Evolutionary conservation across 148 eudicot species (phyloP).

Genomic region (Vaccinium darrowii): DNA sequence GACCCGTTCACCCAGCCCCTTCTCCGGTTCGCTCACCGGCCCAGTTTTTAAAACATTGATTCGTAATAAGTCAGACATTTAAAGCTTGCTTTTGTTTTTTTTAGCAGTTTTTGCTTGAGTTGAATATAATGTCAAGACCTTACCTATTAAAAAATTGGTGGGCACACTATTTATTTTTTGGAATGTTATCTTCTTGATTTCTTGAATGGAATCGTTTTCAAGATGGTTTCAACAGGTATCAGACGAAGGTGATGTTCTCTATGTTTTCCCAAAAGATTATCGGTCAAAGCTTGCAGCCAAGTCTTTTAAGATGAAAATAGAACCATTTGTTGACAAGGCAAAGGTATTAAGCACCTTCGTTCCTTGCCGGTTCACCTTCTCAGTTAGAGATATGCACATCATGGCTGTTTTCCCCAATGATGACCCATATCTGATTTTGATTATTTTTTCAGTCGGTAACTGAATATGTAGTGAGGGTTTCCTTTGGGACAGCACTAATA

Average conservation of each 20-base stretch:
- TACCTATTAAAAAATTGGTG: not conserved
- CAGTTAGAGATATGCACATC: not conserved
- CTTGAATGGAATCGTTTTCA: constrained; percentile 25
- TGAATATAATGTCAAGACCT: not conserved
- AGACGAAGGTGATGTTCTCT: constrained; percentile 90
- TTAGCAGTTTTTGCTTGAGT: constrained; percentile 1
- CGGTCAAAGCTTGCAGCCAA: constrained; percentile 83
- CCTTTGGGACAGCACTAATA: constrained; percentile 89
- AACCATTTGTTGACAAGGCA: constrained; percentile 77
- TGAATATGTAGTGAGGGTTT: constrained; percentile 85
- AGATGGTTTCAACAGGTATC: constrained; percentile 61
- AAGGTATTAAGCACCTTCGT: constrained; percentile 54
- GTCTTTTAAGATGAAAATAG: constrained; percentile 81
- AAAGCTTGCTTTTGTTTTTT: not conserved
- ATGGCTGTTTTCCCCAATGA: not conserved
- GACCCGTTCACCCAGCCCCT: no score
- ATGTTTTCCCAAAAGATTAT: constrained; percentile 82
- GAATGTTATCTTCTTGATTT: constrained; percentile 19
- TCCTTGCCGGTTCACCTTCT: constrained; percentile 3
- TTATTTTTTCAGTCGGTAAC: constrained; percentile 63
- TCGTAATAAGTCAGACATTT: not conserved
- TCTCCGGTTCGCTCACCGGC: no score
- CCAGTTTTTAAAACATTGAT: not conserved
- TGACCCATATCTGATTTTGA: constrained; percentile 8
- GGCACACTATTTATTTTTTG: not conserved